Evolutionary conservation across 495 filamentous ascomycete genomes (phyloP).

Genomic region (Massariosphaeria phaeospora): DNA sequence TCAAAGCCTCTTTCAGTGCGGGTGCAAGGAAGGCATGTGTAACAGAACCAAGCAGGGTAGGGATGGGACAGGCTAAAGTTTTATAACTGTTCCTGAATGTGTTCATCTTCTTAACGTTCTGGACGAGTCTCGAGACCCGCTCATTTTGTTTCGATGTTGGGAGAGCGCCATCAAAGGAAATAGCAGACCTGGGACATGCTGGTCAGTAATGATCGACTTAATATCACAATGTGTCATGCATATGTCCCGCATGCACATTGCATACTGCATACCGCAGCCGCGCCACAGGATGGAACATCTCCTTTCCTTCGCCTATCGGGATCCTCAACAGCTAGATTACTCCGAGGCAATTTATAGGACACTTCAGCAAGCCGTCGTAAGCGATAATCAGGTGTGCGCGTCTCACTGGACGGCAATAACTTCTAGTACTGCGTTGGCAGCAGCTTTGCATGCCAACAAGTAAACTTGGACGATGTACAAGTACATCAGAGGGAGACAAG

Average conservation of each 20-base stretch:
- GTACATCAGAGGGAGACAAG: neutral
- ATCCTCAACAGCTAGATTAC: neutral
- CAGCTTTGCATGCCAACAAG: conserved; percentile 10
- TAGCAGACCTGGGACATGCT: conserved; percentile 10
- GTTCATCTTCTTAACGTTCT: conserved; percentile 7
- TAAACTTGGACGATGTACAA: neutral
- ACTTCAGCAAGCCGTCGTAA: neutral
- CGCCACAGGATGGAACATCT: conserved; percentile 4
- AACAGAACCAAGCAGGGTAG: conserved; percentile 4
- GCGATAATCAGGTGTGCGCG: conserved; percentile 7
- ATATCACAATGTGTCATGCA: conserved; percentile 17
- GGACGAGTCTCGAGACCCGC: conserved; percentile 5
- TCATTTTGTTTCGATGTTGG: conserved; percentile 25
- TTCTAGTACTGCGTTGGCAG: neutral
- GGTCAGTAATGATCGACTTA: conserved; percentile 18
- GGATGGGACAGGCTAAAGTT: conserved; percentile 9
- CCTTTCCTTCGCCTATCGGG: conserved; percentile 1
- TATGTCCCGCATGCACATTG: conserved; percentile 9
- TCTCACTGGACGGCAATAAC: conserved; percentile 1
- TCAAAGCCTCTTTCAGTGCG: conserved; percentile 19
- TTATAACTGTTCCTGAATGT: neutral
- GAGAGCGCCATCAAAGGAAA: conserved; percentile 33
- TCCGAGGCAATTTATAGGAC: conserved; percentile 12
- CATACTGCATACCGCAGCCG: conserved; percentile 8
- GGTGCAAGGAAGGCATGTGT: conserved; percentile 27